These are phyloP conservation scores for Elsinoe batatas DNA, from an alignment of 2,329 filamentous ascomycete species.

Conservation along the genomic window DNA sequence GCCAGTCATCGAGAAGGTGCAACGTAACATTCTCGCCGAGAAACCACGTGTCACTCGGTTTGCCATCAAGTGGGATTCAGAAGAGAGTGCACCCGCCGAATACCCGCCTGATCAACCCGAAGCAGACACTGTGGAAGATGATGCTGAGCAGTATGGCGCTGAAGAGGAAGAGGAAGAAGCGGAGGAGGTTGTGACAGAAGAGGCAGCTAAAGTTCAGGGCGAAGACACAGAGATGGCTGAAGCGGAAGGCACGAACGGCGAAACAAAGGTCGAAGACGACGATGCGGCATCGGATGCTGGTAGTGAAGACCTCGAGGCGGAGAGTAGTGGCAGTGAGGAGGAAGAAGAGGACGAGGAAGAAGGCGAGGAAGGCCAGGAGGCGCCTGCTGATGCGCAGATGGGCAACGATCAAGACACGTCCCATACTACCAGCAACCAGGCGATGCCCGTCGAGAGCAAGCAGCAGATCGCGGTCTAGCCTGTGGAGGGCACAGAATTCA, in stretches of 20 bases:
- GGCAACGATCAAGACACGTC: not conserved
- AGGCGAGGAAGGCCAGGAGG: constrained; percentile 37
- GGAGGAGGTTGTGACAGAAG: constrained; percentile 44
- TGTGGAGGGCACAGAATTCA: no score
- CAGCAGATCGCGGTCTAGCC: not conserved
- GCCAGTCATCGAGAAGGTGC: constrained; percentile 84
- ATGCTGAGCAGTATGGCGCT: constrained; percentile 75
- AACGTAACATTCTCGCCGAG: constrained; percentile 85
- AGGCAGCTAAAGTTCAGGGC: constrained; percentile 32
- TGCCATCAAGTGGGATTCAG: constrained; percentile 99
- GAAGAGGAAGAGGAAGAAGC: constrained; percentile 65
- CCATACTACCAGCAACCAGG: not conserved
- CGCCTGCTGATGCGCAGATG: constrained; percentile 15
- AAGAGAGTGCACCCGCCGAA: constrained; percentile 88
- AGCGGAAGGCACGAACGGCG: constrained; percentile 45
- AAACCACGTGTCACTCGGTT: constrained; percentile 97
- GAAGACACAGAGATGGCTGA: constrained; percentile 71
- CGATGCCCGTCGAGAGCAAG: constrained; percentile 13
- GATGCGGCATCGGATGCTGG: constrained; percentile 64
- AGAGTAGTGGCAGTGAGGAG: constrained; percentile 62
- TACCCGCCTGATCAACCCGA: constrained; percentile 97
- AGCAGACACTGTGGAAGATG: constrained; percentile 76
- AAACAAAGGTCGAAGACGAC: constrained; percentile 37
- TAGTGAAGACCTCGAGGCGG: constrained; percentile 69
- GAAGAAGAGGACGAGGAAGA: constrained; percentile 58